These are phyloP conservation scores for Mycena capillaripes DNA, from an alignment of 768 basidiomycete species.

Conservation along the genomic window DNA sequence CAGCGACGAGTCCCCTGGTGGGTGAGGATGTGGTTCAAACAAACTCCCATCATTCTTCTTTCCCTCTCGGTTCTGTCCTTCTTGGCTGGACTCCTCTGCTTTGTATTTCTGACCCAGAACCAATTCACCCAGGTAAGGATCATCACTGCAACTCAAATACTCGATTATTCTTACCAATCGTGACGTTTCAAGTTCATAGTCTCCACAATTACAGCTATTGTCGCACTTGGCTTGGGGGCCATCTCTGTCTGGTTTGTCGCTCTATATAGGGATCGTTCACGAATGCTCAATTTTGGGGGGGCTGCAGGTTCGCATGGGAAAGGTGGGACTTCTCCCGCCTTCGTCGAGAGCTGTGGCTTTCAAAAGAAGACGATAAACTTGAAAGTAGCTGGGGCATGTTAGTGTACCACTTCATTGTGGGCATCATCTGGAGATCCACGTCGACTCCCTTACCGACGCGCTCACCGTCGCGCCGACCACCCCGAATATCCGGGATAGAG, in stretches of 20 bases:
- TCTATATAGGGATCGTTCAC: not conserved
- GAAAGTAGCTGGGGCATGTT: constrained; percentile 21
- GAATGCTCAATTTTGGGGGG: not conserved
- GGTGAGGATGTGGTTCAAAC: constrained; percentile 31
- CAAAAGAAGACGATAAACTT: not conserved
- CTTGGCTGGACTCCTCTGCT: constrained; percentile 26
- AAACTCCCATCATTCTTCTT: constrained; percentile 30
- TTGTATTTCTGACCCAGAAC: constrained; percentile 20
- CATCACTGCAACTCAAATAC: too few relatives aligned
- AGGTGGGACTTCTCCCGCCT: constrained; percentile 30
- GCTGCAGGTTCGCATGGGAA: constrained; percentile 29
- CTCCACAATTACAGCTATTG: constrained; percentile 12
- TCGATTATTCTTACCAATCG: too few relatives aligned
- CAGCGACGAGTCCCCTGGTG: constrained; percentile 29
- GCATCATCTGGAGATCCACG: constrained; percentile 22
- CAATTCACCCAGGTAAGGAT: too few relatives aligned
- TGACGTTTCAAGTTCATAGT: constrained; percentile 22
- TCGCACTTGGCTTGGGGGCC: constrained; percentile 22
- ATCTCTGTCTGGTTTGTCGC: constrained; percentile 23
- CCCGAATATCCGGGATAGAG: not conserved
- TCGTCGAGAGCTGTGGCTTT: constrained; percentile 20
- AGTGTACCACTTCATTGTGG: constrained; percentile 9
- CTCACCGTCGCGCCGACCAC: not conserved
- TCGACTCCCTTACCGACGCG: constrained; percentile 20
- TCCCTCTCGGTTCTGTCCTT: constrained; percentile 19